Evolutionary conservation across 2,329 filamentous ascomycete genomes (phyloP).

Genomic region (Alternaria solani): DNA sequence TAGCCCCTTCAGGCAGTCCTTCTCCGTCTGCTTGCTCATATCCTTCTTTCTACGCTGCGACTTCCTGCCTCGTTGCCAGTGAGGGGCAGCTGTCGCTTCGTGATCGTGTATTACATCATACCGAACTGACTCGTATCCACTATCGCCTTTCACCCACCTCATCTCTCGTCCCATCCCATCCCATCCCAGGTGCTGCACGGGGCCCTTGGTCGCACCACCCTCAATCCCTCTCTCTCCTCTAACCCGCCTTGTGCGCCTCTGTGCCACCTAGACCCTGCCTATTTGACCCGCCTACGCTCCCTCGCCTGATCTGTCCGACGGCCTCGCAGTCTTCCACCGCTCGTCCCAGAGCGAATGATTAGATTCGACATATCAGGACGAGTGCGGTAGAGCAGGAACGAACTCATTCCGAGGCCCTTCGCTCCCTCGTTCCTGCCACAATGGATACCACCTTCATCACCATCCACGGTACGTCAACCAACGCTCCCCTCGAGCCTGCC

Average conservation of each 20-base stretch:
- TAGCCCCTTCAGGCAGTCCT: conserved; percentile 13
- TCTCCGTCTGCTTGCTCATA: conserved; percentile 2
- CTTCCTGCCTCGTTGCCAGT: not conserved
- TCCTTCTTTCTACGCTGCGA: not conserved
- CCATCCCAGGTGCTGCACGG: conserved; percentile 19
- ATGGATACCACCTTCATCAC: conserved; percentile 88
- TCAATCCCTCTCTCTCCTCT: conserved; percentile 20
- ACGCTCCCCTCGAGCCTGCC: conserved; percentile 7
- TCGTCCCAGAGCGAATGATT: conserved; percentile 48
- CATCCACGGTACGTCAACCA: conserved; percentile 74
- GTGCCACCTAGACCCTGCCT: conserved; percentile 36
- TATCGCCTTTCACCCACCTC: not conserved
- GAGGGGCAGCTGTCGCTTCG: conserved; percentile 2
- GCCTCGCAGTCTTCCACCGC: conserved; percentile 33
- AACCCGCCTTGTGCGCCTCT: conserved; percentile 24
- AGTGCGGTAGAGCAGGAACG: conserved; percentile 30
- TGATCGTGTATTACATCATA: conserved; percentile 15
- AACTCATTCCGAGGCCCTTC: not conserved
- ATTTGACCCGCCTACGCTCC: conserved; percentile 26
- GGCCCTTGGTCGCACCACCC: conserved; percentile 20
- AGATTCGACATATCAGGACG: conserved; percentile 46
- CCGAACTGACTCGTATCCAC: conserved; percentile 11
- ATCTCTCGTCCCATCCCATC: conserved; percentile 10
- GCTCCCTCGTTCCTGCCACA: conserved; percentile 15
- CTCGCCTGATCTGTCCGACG: conserved; percentile 13